Base-by-base conservation (phyloP, 768 basidiomycete species). In the Lepiota subincarnata region DNA sequence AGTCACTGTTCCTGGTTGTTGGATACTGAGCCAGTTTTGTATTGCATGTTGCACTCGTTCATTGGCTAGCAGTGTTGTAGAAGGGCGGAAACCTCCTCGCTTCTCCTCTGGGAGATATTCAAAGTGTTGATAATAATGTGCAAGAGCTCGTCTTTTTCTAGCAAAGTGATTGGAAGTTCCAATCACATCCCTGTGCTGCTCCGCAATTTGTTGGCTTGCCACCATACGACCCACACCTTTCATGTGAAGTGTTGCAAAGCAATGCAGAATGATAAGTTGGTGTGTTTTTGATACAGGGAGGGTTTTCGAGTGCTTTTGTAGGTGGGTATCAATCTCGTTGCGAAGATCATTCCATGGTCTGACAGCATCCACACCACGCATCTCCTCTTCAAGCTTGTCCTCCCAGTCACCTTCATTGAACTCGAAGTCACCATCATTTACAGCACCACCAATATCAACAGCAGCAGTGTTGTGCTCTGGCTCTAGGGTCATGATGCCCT, bases 101-200 rank as follows among this genome's bases (percentile, higher is more conserved):
- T 56, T 58, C 44, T 72, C 68, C 0, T 31, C 10, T 24, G 68
- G 69, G 0, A 70, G 62, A 26, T 66, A 61, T 46, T 69, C 60
- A 44, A 69, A 70, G n/a, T 62, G 26, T 55, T 72, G 70, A 53
- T 71, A 72, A 49, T 72, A 65, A 3, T 57, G 53, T 43, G 70
- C 66, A 5, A 73, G 59, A 2, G 59, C 57, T 2, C 62, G 48
- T 18, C 71, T 55, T 0, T 56, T 44, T 3, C 60, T 50, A 7
- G 69, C 64, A 61, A 68, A 69, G 34, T 41, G n/a, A n/a, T n/a
- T n/a, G n/a, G n/a, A n/a, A 53, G 0, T 63, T 65, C 31, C 56
- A 41, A 1, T 61, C 60, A 24, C 31, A 16, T 31, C 63, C 50
- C 68, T 66, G 69, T 68, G 73, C 47, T 71, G 70, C 0, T 26